phyloP scores from a whole-genome alignment of 2,329 filamentous ascomycete genomes.

The Diaporthe velutina region DNA sequence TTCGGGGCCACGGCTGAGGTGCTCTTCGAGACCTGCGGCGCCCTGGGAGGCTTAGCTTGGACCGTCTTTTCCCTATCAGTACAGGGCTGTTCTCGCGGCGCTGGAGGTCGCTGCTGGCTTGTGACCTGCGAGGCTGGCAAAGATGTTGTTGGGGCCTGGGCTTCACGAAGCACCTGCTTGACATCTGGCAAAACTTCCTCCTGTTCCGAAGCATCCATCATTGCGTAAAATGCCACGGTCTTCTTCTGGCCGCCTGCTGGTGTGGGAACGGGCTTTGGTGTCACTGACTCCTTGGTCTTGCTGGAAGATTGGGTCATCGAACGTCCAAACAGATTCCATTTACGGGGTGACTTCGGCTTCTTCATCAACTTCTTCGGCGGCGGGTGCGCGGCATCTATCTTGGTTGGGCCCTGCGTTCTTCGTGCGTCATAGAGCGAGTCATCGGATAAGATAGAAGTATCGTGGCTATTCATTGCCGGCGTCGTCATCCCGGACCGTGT shows the following conservation, averaged over 20 bases:
- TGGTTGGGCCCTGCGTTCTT: constrained; percentile 50
- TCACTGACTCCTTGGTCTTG: constrained; percentile 54
- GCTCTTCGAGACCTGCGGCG: constrained; percentile 15
- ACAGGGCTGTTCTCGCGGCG: background rate
- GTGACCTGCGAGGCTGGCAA: constrained; percentile 35
- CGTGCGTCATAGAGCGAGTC: constrained; percentile 63
- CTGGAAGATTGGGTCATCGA: constrained; percentile 59
- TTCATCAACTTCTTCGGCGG: constrained; percentile 69
- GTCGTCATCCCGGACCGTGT: constrained; percentile 55
- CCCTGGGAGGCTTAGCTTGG: background rate
- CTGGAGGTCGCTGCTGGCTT: background rate
- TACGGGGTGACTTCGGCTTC: constrained; percentile 66
- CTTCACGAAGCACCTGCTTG: constrained; percentile 65
- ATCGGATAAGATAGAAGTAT: constrained; percentile 69
- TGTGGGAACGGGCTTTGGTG: constrained; percentile 58
- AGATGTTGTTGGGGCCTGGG: constrained; percentile 51
- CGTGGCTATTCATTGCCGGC: constrained; percentile 68
- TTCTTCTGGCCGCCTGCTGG: constrained; percentile 64
- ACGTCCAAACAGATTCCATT: constrained; percentile 74
- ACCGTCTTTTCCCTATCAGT: background rate
- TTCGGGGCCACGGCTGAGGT: constrained; percentile 4
- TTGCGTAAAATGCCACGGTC: constrained; percentile 70
- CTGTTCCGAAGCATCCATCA: constrained; percentile 71
- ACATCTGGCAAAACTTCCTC: constrained; percentile 57
- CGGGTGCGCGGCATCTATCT: constrained; percentile 44